These are phyloP conservation scores for Trametes versicolor DNA, from an alignment of 1,284 basidiomycete species.

Conservation along the genomic window DNA sequence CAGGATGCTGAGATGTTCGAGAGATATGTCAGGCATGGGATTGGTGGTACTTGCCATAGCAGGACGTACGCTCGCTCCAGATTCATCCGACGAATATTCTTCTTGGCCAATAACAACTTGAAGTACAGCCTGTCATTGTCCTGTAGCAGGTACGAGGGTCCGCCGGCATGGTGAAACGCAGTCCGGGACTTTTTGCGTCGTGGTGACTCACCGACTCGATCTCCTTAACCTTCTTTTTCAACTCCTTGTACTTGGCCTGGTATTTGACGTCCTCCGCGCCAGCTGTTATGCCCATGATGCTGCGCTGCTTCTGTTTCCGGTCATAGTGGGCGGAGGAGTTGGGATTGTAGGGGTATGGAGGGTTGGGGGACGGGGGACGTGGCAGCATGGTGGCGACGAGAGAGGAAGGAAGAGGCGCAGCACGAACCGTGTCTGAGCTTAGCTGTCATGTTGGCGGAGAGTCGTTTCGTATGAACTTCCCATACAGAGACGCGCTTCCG, in stretches of 20 bases:
- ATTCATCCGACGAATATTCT: constrained; percentile 88
- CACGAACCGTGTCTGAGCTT: constrained; percentile 30
- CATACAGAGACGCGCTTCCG: constrained; percentile 35
- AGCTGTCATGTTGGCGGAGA: constrained; percentile 44
- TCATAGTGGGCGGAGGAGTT: constrained; percentile 40
- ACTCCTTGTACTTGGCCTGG: constrained; percentile 88
- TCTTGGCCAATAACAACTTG: constrained; percentile 84
- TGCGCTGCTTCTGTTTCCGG: constrained; percentile 59
- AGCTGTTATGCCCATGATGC: constrained; percentile 71
- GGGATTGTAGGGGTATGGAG: constrained; percentile 31
- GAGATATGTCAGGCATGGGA: constrained; percentile 19
- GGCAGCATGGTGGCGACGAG: constrained; percentile 46
- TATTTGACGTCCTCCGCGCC: constrained; percentile 91
- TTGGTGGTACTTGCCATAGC: constrained; percentile 34
- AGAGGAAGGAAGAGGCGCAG: constrained; percentile 31
- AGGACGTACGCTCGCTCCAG: constrained; percentile 86
- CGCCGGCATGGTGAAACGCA: constrained; percentile 26
- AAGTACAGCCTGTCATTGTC: constrained; percentile 90
- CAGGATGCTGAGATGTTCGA: constrained; percentile 61
- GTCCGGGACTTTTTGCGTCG: constrained; percentile 12
- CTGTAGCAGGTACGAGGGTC: constrained; percentile 48
- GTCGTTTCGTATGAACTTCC: constrained; percentile 40
- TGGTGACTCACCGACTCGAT: constrained; percentile 76
- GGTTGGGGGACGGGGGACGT: constrained; percentile 47
- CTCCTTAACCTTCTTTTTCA: constrained; percentile 90